Evolutionary conservation across 495 filamentous ascomycete genomes (phyloP), one percentile per base, ranked within the genome.

Genomic region (Talaromyces proteolyticus): DNA sequence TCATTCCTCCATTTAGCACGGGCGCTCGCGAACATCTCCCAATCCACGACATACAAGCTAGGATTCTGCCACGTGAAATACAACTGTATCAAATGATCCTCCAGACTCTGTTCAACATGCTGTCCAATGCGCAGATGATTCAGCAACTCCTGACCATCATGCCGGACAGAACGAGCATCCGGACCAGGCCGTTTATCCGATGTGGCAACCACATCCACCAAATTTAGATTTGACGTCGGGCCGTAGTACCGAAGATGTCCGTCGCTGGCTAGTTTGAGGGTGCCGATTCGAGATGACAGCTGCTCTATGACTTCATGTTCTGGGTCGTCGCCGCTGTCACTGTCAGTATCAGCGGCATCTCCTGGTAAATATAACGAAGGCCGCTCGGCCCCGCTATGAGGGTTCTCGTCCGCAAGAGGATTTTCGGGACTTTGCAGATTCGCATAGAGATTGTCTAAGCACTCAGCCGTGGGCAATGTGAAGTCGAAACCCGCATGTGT

Each of bases 11-110:
- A 74, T 26, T 69, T 70, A 12, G 51, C 52, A 21, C 70, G 56
- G 17, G 70, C 69, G 22, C 54, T 63, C 57, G 67, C 63, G 41
- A 62, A 77, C 70, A 76, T 76, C 44, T 72, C 67, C 18, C 68
- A 67, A 46, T 78, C 69, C 5, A 78, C 73, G 5, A 75, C 65
- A 43, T 76, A 75, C 12, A 73, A 65, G 52, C 67, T 70, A 10
- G 73, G 64, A 23, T 77, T 74, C 53, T 78, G 66, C 75, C 75
- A 78, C 1, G 70, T 69, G 43, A 78, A 77, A 47, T 73, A 78
- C 0, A 78, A 65, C 48, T 76, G 64, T 11, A 70, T 58, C 1
- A 78, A 62, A 52, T 77, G 74, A 24, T 73, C 61, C 23, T 77
- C 73, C 36, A 76, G 40, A n/a, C 50, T 60, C 22, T 64, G 61